Conservation (phyloP, 257 asterid genomes). For the Eucommia ulmoides region DNA sequence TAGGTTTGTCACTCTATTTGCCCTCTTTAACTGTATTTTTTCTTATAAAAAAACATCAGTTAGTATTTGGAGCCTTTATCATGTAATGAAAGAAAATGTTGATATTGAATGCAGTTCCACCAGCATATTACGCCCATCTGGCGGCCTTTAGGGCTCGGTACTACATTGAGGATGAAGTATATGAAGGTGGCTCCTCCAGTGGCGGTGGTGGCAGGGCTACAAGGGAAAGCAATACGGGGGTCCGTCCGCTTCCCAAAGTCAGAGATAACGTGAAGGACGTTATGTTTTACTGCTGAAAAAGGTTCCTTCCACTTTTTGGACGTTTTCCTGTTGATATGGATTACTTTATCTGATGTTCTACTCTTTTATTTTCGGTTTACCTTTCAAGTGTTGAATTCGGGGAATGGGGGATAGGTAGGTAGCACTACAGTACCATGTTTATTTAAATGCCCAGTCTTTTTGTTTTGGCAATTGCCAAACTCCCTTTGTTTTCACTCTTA, state of each 20-base stretch:
- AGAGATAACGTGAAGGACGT: slow-evolving; percentile 45
- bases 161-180: slow-evolving; percentile 35
- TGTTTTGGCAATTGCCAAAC: too few species aligned
- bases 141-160: slow-evolving; percentile 76
- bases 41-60: background rate
- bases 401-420: too few species aligned
- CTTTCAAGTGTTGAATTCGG: too few species aligned
- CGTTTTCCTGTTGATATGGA: too few species aligned
- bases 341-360: too few species aligned
- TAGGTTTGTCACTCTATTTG: slow-evolving; percentile 30
- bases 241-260: slow-evolving; percentile 29
- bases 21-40: too few species aligned
- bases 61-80: background rate
- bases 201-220: slow-evolving; percentile 19
- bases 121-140: slow-evolving; percentile 75
- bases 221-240: slow-evolving; percentile 18
- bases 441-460: too few species aligned
- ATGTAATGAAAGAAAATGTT: background rate
- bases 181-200: slow-evolving; percentile 30
- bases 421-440: too few species aligned
- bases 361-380: too few species aligned
- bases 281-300: slow-evolving; percentile 61
- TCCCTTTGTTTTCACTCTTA: too few species aligned
- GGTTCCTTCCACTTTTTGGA: too few species aligned
- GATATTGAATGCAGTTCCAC: slow-evolving; percentile 44